These are phyloP conservation scores for Pseudocercospora fijiensis DNA, from an alignment of 2,329 filamentous ascomycete species.

Conservation along the genomic window DNA sequence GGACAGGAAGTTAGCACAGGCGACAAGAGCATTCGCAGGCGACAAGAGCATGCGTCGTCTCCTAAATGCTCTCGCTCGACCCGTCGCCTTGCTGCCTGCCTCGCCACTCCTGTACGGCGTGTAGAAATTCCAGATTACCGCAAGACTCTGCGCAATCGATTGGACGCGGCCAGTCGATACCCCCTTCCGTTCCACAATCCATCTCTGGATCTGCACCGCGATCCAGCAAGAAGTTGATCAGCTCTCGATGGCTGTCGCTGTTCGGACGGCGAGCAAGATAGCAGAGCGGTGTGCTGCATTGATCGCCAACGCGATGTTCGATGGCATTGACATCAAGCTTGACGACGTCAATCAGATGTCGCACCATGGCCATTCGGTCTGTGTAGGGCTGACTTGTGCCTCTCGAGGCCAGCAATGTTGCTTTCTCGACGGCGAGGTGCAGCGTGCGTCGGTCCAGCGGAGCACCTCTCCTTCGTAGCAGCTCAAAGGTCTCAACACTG, in stretches of 20 bases:
- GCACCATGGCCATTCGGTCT: background rate
- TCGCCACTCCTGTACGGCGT: background rate
- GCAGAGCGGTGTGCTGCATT: background rate
- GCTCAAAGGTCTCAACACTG: background rate
- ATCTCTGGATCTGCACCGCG: background rate
- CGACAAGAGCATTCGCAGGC: background rate
- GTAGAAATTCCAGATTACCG: background rate
- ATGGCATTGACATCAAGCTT: background rate
- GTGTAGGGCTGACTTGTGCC: background rate
- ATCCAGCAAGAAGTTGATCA: background rate
- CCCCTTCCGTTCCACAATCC: background rate
- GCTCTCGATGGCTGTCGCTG: background rate
- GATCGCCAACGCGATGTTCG: background rate
- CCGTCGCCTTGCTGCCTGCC: background rate
- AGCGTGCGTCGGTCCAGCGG: background rate
- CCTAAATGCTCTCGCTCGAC: background rate
- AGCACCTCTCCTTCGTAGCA: background rate
- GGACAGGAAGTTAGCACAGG: background rate
- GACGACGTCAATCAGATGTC: background rate
- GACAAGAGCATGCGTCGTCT: background rate
- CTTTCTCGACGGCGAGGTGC: background rate
- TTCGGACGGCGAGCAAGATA: background rate
- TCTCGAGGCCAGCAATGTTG: background rate
- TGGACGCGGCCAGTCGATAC: background rate
- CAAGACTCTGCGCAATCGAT: background rate